Base-by-base conservation (phyloP, 1,284 basidiomycete genomes). In the Ustilago crameri region DNA sequence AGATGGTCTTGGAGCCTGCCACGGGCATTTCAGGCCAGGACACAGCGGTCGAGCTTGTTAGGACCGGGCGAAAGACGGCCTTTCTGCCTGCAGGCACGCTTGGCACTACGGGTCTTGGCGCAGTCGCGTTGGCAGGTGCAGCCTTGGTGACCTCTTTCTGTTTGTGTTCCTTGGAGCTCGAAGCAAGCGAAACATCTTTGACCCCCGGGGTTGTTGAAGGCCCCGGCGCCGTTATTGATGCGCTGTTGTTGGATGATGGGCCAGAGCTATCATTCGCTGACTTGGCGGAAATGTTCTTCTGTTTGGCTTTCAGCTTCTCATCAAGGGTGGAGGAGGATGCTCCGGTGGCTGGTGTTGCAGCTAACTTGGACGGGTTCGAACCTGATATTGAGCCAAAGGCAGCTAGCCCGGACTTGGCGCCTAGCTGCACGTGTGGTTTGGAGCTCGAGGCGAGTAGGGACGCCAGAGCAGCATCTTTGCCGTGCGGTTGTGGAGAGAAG, bases 391-490 rank as follows among this genome's bases (percentile, higher is more conserved):
- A 64, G 10, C 65, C 53, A 27, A 62, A 60, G 10, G 60, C 60
- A 48, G 56, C 52, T 9, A 70, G 30, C 17, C 67, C 56, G 9
- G 61, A 50, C 8, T 51, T 52, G 30, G 47, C 48, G 18, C 50
- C 61, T 3, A 64, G 52, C 7, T 55, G 45, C 4, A 52, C 46
- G 5, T 56, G 42, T n/a, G 61, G 60, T 40, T 61, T 73, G 0
- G 70, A 64, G 49, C 46, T 67, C 9, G 64, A 57, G 3, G 61
- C 70, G 8, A 73, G 49, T 24, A 73, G 35, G 2, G 61, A 57
- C 0, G 70, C 70, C 26, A 73, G 24, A 8, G 65, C 61, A 27
- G 70, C 70, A 69, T 73, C 70, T 35, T 73, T 73, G 15, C 65
- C 70, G 23, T 73, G 65, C 0, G 65, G 60, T 37, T 60, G 50